Conservation (phyloP, 1,284 basidiomycete genomes). For the Pascua guehoae region DNA sequence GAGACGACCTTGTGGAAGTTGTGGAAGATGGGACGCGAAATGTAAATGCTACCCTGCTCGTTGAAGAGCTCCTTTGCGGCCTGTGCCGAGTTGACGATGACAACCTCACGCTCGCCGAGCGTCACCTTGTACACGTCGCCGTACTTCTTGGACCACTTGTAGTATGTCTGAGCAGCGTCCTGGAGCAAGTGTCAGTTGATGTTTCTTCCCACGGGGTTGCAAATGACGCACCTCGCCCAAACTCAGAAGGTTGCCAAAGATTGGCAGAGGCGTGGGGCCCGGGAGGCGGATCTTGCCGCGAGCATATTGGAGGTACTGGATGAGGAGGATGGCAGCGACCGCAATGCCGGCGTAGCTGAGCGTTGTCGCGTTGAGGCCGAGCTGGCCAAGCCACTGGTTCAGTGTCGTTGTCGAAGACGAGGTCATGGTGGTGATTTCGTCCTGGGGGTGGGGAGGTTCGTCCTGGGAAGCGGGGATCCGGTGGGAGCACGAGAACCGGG, state of each 20-base stretch:
- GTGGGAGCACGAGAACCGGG: too few species aligned
- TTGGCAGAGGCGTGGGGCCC: conserved; percentile 11
- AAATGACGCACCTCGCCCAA: conserved; percentile 8
- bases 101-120: conserved; percentile 20
- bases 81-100: conserved; percentile 20
- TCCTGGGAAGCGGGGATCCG: too few species aligned
- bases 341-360: conserved; percentile 5
- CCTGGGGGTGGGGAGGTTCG: too few species aligned
- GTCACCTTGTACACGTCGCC: conserved; percentile 22
- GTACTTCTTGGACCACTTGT: conserved; percentile 21
- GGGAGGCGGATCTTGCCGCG: conserved; percentile 20
- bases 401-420: too few species aligned
- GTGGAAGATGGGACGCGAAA: conserved; percentile 18
- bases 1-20: conserved; percentile 18
- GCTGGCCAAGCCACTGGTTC: too few species aligned
- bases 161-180: conserved; percentile 15
- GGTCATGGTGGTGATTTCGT: too few species aligned
- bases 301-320: conserved; percentile 14
- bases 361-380: neutral
- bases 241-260: conserved; percentile 16
- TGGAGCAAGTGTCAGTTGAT: neutral
- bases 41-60: conserved; percentile 18
- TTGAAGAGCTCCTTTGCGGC: conserved; percentile 18
- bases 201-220: too few species aligned
- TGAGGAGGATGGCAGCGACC: conserved; percentile 8